phyloP scores from a whole-genome alignment of 371 early-diverging fungal species.

The Chytridium lagenaria region DNA sequence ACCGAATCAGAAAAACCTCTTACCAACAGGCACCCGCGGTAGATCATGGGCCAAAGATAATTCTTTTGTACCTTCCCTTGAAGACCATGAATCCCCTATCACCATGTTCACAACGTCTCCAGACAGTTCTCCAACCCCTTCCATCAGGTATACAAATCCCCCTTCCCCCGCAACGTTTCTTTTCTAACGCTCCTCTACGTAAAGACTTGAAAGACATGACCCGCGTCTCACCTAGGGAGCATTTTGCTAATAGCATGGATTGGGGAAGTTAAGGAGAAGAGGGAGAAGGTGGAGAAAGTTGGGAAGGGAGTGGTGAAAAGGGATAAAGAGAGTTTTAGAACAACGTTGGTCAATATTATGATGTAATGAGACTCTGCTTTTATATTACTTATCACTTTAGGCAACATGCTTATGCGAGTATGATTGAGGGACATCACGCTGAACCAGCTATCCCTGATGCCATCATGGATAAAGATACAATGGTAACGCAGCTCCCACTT shows the following conservation, averaged over 20 bases:
- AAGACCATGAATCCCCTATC: slow-evolving; percentile 39
- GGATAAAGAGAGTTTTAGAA: slow-evolving; percentile 56
- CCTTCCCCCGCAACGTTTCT: not conserved
- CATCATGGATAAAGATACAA: slow-evolving; percentile 43
- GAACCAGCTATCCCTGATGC: slow-evolving; percentile 2
- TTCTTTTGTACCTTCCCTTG: slow-evolving; percentile 47
- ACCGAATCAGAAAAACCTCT: slow-evolving; percentile 29
- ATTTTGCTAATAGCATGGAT: slow-evolving; percentile 24
- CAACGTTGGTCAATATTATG: slow-evolving; percentile 57
- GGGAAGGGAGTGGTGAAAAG: slow-evolving; percentile 42
- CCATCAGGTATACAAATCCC: slow-evolving; percentile 23
- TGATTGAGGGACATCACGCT: not conserved
- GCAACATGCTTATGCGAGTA: slow-evolving; percentile 25
- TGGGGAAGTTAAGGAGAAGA: slow-evolving; percentile 34
- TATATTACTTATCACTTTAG: too few species aligned
- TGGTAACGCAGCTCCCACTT: slow-evolving; percentile 10
- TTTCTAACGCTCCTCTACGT: too few species aligned
- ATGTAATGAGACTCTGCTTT: slow-evolving; percentile 47
- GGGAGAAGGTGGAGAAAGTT: not conserved
- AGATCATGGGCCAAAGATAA: slow-evolving; percentile 53
- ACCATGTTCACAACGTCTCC: slow-evolving; percentile 46
- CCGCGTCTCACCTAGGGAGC: slow-evolving; percentile 15
- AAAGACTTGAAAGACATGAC: slow-evolving; percentile 24
- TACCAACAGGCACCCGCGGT: slow-evolving; percentile 55
- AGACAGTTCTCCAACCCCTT: slow-evolving; percentile 35